A percentile compares a stretch with the other conserved stretches of the same genome.
Evolutionary conservation across 2,329 filamentous ascomycete species (phyloP).

Genomic region (Ophiostoma sp.): DNA sequence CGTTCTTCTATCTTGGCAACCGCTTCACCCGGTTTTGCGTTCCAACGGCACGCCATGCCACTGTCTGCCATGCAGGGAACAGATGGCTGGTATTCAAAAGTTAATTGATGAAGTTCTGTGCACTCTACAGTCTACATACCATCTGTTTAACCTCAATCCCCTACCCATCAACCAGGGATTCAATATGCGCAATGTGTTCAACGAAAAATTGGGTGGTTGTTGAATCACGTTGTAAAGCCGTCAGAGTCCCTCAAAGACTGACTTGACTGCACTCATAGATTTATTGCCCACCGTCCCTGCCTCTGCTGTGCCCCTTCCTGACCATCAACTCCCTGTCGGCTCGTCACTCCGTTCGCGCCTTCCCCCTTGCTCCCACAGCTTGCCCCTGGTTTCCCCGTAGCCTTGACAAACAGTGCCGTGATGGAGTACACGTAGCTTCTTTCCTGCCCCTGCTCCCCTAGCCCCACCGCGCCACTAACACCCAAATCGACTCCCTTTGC

Average conservation of each 20-base stretch:
- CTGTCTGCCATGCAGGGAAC: neutral
- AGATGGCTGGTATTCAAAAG: neutral
- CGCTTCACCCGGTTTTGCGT: constrained; percentile 13
- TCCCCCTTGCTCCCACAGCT: constrained; percentile 1
- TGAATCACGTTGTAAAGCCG: neutral
- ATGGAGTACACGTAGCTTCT: constrained; percentile 22
- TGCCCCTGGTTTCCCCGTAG: constrained; percentile 1
- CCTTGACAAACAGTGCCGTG: neutral
- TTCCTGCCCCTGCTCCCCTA: constrained; percentile 1
- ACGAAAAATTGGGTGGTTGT: neutral
- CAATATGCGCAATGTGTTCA: neutral
- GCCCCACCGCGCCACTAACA: constrained; percentile 11
- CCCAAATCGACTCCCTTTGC: neutral
- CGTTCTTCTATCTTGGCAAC: neutral
- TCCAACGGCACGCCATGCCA: neutral
- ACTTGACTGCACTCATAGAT: neutral
- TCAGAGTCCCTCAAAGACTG: neutral
- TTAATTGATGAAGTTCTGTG: neutral
- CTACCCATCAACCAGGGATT: neutral
- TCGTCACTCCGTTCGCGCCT: constrained; percentile 2
- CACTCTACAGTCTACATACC: neutral
- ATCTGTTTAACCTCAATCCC: neutral
- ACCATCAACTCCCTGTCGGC: neutral
- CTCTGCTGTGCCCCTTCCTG: neutral
- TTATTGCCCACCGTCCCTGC: neutral